Conservation (phyloP, 495 filamentous ascomycete species). For the Aspergillus sclerotioniger region DNA sequence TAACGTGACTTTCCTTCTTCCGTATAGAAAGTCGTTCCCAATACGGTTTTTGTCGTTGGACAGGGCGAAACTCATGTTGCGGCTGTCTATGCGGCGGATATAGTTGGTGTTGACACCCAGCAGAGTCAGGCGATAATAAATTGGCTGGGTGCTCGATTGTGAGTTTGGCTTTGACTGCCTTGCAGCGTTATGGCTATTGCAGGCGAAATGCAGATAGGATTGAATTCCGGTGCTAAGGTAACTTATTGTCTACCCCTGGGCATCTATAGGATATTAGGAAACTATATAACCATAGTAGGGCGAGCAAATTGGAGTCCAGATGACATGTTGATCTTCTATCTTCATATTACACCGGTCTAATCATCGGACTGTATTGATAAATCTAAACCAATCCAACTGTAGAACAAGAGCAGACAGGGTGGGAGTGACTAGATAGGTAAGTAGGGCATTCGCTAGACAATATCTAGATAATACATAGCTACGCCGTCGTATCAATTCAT, state of each 20-base stretch:
- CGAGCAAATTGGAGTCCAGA: too few relatives aligned
- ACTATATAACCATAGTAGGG: too few relatives aligned
- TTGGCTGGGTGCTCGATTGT: slow-evolving; percentile 37
- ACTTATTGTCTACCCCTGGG: too few relatives aligned
- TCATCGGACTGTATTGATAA: too few relatives aligned
- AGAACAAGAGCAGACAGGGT: too few relatives aligned
- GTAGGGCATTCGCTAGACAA: slow-evolving; percentile 15
- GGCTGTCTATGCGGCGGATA: slow-evolving; percentile 26
- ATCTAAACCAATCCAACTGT: too few relatives aligned
- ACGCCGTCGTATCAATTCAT: slow-evolving; percentile 23
- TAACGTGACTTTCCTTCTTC: background rate
- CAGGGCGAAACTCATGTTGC: slow-evolving; percentile 36
- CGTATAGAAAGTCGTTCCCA: slow-evolving; percentile 31
- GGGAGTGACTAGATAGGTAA: too few relatives aligned
- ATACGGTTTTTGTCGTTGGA: slow-evolving; percentile 33
- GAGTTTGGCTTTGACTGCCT: slow-evolving; percentile 1
- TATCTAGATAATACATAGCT: slow-evolving; percentile 17
- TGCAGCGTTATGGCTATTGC: background rate
- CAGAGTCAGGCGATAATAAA: slow-evolving; percentile 26
- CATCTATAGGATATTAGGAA: too few relatives aligned
- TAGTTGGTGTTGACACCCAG: slow-evolving; percentile 23
- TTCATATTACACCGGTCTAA: too few relatives aligned
- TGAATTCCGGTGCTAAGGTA: background rate
- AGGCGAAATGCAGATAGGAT: too few relatives aligned
- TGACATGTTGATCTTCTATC: too few relatives aligned